Percentiles rank a stretch among this genome's conserved stretches.
phyloP scores from a whole-genome alignment of 164 flowering plant genomes.

The Saururus chinensis region DNA sequence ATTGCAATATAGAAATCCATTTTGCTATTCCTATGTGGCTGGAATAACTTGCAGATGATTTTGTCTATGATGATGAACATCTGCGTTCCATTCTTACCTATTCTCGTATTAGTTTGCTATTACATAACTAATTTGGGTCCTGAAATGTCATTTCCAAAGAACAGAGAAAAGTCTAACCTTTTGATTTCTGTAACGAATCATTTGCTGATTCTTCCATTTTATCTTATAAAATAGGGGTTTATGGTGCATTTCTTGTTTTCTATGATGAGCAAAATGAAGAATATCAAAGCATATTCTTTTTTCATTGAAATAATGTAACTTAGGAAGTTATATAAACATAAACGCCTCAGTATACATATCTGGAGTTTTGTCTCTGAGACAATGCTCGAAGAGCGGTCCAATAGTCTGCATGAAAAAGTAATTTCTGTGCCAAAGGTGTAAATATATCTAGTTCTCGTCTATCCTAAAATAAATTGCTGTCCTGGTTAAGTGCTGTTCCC shows the following conservation, averaged over 20 bases:
- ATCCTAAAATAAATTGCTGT: not conserved
- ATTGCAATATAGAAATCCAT: too few relatives aligned
- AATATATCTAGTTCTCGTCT: not conserved
- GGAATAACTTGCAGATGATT: too few relatives aligned
- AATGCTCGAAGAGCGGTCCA: slow-evolving; percentile 80
- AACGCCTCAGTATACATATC: not conserved
- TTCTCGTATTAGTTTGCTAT: too few relatives aligned
- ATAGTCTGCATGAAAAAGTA: slow-evolving; percentile 73
- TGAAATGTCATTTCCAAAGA: not conserved
- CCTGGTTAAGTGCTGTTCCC: not conserved
- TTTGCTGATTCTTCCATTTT: not conserved
- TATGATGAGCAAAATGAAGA: slow-evolving; percentile 80
- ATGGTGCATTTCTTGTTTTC: slow-evolving; percentile 97
- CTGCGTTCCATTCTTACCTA: too few relatives aligned
- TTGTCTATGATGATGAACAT: too few relatives aligned
- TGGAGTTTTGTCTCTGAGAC: slow-evolving; percentile 35
- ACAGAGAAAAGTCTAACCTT: not conserved
- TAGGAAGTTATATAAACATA: not conserved
- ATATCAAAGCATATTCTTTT: slow-evolving; percentile 70
- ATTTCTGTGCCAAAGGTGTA: slow-evolving; percentile 67
- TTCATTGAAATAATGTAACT: not conserved
- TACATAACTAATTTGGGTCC: too few relatives aligned
- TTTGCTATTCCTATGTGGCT: too few relatives aligned
- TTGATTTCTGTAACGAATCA: not conserved
- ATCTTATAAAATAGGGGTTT: slow-evolving; percentile 43